Evolutionary conservation across 1,284 basidiomycete species (phyloP), one percentile per base, ranked within the genome.

Genomic region (Waitea zeae): DNA sequence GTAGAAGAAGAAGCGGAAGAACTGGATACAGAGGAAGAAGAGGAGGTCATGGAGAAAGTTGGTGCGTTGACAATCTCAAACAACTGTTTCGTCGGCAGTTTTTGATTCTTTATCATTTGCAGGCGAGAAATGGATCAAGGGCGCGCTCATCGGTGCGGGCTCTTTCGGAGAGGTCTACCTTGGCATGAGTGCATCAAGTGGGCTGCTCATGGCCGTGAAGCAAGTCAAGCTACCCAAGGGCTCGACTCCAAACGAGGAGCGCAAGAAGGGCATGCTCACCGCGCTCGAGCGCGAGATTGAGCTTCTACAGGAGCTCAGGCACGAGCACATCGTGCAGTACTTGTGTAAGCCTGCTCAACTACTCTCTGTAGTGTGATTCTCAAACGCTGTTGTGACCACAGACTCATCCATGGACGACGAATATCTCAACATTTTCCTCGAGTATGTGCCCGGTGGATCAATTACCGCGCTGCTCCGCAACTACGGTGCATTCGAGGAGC

Each of bases 281-380:
- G 93, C 95, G 2, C 67, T 99, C 26, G 90, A 98, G 54, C 70
- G 81, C 22, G 95, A 99, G 57, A 98, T 98, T 41, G 95, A 93
- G 56, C 64, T 98, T 5, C 64, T 99, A 42, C 92, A 95, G 54
- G 84, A 89, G 38, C 59, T 99, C 18, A 82, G 96, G 48, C 95
- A 99, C 50, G 84, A 83, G 38, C 96, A 97, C 49, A 97, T 98
- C 41, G 95, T 98, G 31, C 92, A 97, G 56, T 98, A 98, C 49
- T 77, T 93, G 32, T 86, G 88, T 92, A 47, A 45, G 77, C 60
- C 14, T 7, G 13, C 14, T 22, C 13, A 18, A 20, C 31, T 18
- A 39, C 30, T 12, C 24, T 34, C 24, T 9, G 34, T 33, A 36
- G 5, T n/a, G n/a, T n/a, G n/a, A 27, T 22, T 36, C 20, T 36